A percentile compares a stretch with the other conserved stretches of the same genome.
These are phyloP conservation scores for Pestalotiopsis sp. DNA, from an alignment of 2,329 filamentous ascomycete species.

Conservation along the genomic window DNA sequence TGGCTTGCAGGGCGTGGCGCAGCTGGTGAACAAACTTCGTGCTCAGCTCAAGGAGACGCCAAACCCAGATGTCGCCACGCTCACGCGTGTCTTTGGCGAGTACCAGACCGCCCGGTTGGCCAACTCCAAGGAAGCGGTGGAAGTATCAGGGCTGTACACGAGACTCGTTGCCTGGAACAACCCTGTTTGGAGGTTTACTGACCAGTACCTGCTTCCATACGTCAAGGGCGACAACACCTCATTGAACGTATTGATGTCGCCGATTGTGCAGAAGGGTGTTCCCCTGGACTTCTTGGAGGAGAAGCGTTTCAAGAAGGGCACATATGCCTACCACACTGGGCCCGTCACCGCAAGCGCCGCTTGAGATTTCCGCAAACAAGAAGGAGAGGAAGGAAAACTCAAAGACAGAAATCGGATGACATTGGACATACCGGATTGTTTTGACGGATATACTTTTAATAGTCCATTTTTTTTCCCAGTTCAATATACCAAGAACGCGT, in stretches of 20 bases:
- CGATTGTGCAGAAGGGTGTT: constrained; percentile 16
- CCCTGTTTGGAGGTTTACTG: constrained; percentile 18
- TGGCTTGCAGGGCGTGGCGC: constrained; percentile 30
- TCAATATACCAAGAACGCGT: not conserved
- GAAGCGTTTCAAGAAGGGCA: constrained; percentile 15
- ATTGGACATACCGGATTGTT: not conserved
- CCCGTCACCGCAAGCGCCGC: not conserved
- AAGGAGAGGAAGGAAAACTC: not conserved
- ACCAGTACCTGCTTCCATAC: constrained; percentile 17
- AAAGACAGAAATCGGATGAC: not conserved
- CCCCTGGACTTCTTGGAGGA: constrained; percentile 16
- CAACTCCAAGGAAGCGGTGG: constrained; percentile 23
- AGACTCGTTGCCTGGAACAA: constrained; percentile 18
- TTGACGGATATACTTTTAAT: not conserved
- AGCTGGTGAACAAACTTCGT: constrained; percentile 28
- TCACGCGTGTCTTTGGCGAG: constrained; percentile 24
- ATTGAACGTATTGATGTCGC: constrained; percentile 16
- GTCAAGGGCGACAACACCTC: constrained; percentile 17
- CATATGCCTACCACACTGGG: constrained; percentile 10
- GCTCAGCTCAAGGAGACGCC: constrained; percentile 16
- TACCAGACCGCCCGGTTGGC: constrained; percentile 24
- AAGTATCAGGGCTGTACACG: constrained; percentile 20
- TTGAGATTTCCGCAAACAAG: not conserved
- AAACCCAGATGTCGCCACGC: constrained; percentile 18
- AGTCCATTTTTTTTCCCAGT: not conserved